These are phyloP conservation scores for Pholiota adiposa DNA, from an alignment of 1,284 basidiomycete species.

Conservation along the genomic window DNA sequence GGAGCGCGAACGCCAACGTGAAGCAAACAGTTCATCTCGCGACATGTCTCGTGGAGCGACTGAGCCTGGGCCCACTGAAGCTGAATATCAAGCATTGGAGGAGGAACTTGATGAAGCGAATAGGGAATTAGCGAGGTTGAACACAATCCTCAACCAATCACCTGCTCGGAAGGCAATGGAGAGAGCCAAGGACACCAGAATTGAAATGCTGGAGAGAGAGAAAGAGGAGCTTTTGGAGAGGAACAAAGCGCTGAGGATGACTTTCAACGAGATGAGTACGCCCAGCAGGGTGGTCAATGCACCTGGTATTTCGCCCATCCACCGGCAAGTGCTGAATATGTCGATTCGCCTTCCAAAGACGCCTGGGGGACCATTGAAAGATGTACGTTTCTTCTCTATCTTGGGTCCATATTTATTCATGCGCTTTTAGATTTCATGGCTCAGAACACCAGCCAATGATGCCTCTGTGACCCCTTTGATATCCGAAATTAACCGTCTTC, in stretches of 20 bases:
- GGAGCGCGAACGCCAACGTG: conserved; percentile 59
- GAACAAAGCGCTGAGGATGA: conserved; percentile 58
- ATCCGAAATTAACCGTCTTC: conserved; percentile 67
- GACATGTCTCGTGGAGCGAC: conserved; percentile 35
- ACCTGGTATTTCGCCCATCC: conserved; percentile 71
- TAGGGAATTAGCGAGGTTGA: conserved; percentile 78
- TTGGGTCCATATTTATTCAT: conserved; percentile 3
- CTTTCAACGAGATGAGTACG: conserved; percentile 52
- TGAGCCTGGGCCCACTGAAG: conserved; percentile 41
- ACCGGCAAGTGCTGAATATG: conserved; percentile 70
- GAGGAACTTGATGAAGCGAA: conserved; percentile 81
- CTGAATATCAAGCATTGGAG: conserved; percentile 70
- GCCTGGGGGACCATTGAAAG: conserved; percentile 75
- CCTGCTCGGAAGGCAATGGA: conserved; percentile 78
- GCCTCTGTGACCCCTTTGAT: conserved; percentile 59
- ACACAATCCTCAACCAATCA: conserved; percentile 69
- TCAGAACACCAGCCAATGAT: conserved; percentile 64
- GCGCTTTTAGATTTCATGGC: conserved; percentile 64
- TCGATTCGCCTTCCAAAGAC: conserved; percentile 72
- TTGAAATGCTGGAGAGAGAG: conserved; percentile 76
- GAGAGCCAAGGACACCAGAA: conserved; percentile 71
- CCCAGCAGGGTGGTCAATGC: conserved; percentile 56
- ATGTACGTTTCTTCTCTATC: conserved; percentile 50
- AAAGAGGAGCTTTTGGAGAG: conserved; percentile 75
- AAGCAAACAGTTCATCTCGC: conserved; percentile 46